Percentiles rank a stretch among this genome's conserved stretches.
Conservation (phyloP, 1,284 basidiomycete genomes). For the Ustilago sp. region DNA sequence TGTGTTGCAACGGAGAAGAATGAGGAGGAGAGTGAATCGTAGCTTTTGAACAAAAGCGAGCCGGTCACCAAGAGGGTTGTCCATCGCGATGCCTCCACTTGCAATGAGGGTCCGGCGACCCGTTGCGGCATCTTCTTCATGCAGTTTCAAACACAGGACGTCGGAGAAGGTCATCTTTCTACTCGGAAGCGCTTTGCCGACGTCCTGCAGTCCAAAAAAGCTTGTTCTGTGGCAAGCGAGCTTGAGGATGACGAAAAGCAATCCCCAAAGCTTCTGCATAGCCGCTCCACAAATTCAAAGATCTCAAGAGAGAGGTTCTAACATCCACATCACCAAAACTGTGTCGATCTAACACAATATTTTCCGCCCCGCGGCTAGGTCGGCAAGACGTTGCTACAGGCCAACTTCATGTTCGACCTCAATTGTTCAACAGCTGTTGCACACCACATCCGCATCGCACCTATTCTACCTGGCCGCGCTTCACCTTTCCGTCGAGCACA, state of each 20-base stretch:
- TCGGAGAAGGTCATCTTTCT: background rate
- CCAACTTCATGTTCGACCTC: background rate
- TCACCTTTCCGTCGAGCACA: background rate
- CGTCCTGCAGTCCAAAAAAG: background rate
- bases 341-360: background rate
- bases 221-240: background rate
- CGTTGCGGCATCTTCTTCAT: background rate
- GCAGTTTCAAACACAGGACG: background rate
- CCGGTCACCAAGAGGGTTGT: background rate
- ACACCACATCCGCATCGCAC: background rate
- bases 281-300: conserved; percentile 14
- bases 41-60: background rate
- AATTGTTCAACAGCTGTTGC: background rate
- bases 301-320: background rate
- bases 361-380: background rate
- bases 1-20: background rate
- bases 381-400: background rate
- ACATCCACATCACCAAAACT: background rate
- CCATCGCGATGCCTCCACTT: background rate
- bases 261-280: conserved; percentile 5
- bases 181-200: background rate
- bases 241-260: background rate
- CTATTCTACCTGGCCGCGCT: background rate
- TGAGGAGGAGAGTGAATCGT: background rate
- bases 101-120: background rate